phyloP scores from a whole-genome alignment of 2,329 filamentous ascomycete genomes.

The Curvularia sp. region DNA sequence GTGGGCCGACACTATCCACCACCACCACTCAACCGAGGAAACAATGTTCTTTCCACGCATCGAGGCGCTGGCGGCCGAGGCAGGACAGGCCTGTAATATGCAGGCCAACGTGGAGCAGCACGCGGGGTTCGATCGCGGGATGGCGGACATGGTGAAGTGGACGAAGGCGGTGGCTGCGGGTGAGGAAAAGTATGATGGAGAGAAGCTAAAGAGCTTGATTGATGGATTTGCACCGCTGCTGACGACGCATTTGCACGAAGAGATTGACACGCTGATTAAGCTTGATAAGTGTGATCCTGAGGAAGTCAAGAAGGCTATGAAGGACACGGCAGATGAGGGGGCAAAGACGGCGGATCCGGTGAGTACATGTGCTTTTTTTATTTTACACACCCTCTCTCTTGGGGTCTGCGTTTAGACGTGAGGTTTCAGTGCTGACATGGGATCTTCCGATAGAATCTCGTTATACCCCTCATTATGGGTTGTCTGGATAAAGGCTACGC shows the following conservation, averaged over 20 bases:
- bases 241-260: conserved; percentile 29
- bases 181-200: conserved; percentile 17
- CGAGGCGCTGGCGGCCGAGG: conserved; percentile 38
- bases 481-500: conserved; percentile 44
- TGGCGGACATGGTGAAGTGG: conserved; percentile 40
- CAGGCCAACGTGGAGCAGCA: conserved; percentile 46
- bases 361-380: neutral
- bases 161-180: conserved; percentile 7
- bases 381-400: neutral
- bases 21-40: conserved; percentile 50
- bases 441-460: conserved; percentile 16
- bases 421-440: neutral
- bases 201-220: conserved; percentile 19
- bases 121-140: conserved; percentile 39
- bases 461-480: conserved; percentile 45
- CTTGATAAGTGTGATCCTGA: conserved; percentile 25
- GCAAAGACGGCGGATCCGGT: conserved; percentile 17
- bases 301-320: conserved; percentile 14
- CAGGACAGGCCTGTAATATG: conserved; percentile 36
- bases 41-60: conserved; percentile 46
- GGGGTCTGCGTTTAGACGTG: neutral
- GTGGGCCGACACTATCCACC: conserved; percentile 47
- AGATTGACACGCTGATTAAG: conserved; percentile 27
- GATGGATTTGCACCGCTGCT: conserved; percentile 26
- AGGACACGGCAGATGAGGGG: conserved; percentile 4